phyloP scores from a whole-genome alignment of 2,329 filamentous ascomycete species.

The Ophiostoma quercus region DNA sequence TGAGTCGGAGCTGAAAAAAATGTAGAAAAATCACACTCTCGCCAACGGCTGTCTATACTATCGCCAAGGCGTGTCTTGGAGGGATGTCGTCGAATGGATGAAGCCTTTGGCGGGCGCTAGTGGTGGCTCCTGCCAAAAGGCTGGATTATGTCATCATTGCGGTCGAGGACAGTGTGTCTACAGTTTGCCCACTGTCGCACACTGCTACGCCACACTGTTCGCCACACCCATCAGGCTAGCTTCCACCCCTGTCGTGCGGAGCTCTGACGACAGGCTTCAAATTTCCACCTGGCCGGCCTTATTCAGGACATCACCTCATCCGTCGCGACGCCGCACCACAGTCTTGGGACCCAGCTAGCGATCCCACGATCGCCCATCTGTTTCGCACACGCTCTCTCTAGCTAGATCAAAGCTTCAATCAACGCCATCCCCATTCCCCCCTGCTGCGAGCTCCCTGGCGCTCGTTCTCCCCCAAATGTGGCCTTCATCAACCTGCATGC shows the following conservation, averaged over 20 bases:
- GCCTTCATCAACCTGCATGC: constrained; percentile 24
- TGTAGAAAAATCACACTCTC: background rate
- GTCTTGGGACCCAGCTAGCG: constrained; percentile 3
- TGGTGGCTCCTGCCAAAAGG: constrained; percentile 3
- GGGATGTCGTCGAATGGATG: constrained; percentile 8
- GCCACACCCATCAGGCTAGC: constrained; percentile 7
- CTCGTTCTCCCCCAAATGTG: constrained; percentile 24
- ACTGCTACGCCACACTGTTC: background rate
- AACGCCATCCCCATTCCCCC: background rate
- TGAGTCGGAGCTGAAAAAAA: background rate
- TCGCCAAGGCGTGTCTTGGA: background rate
- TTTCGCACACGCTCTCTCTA: constrained; percentile 4
- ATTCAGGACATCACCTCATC: constrained; percentile 8
- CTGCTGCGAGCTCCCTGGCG: constrained; percentile 11
- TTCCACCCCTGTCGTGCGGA: constrained; percentile 12
- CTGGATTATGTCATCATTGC: background rate
- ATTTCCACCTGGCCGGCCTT: constrained; percentile 19
- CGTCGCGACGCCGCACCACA: background rate
- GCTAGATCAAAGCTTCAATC: background rate
- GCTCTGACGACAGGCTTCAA: constrained; percentile 21
- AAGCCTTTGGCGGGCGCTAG: constrained; percentile 9
- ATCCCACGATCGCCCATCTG: background rate
- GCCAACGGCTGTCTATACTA: background rate
- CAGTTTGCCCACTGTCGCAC: background rate
- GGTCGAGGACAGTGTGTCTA: background rate